Base-by-base conservation (phyloP, 2,329 filamentous ascomycete genomes). In the Cylindrodendrum hubeiense region DNA sequence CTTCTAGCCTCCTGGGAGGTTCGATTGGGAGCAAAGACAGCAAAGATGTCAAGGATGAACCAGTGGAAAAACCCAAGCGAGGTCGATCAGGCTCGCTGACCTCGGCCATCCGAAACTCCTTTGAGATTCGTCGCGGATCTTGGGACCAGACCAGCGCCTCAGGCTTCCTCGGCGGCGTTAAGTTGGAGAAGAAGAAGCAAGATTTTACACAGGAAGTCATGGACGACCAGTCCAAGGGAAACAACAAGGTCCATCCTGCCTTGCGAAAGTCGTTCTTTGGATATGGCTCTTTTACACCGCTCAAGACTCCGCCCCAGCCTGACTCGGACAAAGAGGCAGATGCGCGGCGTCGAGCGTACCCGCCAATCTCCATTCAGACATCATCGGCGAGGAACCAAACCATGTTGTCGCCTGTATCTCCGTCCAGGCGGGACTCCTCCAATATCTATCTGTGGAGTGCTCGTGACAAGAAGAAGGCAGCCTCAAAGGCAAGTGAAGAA, bases 131-230 rank as follows among this genome's bases (percentile, higher is more conserved):
- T 17, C 75, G 79, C 2, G 70, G 73, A 1, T 81, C 79, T 0
- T 66, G 75, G 19, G 79, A 80, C 34, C 73, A 75, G 21, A 65
- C 70, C 9, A 67, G 67, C n/a, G 71, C 79, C 6, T 74, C 72
- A 2, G 77, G 76, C 13, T 84, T 84, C 66, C 78, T 84, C 24
- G 80, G 82, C 1, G 80, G 79, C 21, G 77, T 78, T 57, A 83
- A 82, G 60, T 74, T 83, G 17, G 81, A 82, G 50, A 74, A 79
- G 50, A 75, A 82, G 60, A 77, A 77, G 49, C 75, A 81, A 8
- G 75, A 75, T 1, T 77, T 77, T 19, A 69, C 76, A 9, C 71
- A 79, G 37, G 71, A 74, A 41, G 69, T 71, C 1, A 63, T 75
- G 8, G 69, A 79, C 0, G 72, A 70, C 10, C 71, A 75, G 3